Evolutionary conservation across 805 yeast genomes (phyloP).

Genomic region (Ogataea salicorniae): DNA sequence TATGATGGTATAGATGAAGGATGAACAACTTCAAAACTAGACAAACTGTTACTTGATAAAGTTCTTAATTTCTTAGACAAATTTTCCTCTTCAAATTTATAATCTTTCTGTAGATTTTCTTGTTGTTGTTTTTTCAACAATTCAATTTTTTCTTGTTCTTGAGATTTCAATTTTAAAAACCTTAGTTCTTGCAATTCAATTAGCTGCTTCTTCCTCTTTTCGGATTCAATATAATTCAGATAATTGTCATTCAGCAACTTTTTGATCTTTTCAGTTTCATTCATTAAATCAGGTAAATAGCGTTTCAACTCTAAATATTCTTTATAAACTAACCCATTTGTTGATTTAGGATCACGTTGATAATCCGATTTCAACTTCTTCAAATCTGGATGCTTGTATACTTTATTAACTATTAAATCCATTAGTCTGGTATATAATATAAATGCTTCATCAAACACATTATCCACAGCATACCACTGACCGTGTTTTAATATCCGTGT

Average conservation of each 20-base stretch:
- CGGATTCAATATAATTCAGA: conserved; percentile 18
- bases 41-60: conserved; percentile 17
- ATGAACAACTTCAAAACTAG: conserved; percentile 9
- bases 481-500: conserved; percentile 44
- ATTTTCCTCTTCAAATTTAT: conserved; percentile 10
- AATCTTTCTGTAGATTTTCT: conserved; percentile 1
- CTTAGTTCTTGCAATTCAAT: conserved; percentile 19
- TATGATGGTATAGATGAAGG: conserved; percentile 12
- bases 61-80: conserved; percentile 21
- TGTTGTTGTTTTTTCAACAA: conserved; percentile 7
- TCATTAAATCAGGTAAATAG: conserved; percentile 24
- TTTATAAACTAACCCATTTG: conserved; percentile 22
- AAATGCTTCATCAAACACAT: conserved; percentile 46
- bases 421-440: conserved; percentile 53
- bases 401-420: conserved; percentile 46
- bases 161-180: conserved; percentile 15
- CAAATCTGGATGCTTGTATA: conserved; percentile 43
- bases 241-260: conserved; percentile 22
- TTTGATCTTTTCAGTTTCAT: conserved; percentile 28
- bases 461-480: conserved; percentile 37
- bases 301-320: conserved; percentile 21
- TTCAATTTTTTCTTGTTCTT: conserved; percentile 11
- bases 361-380: conserved; percentile 20
- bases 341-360: conserved; percentile 17
- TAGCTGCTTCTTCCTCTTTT: conserved; percentile 16